phyloP scores from a whole-genome alignment of 2,329 filamentous ascomycete genomes.

The Rhynchosporium agropyri region DNA sequence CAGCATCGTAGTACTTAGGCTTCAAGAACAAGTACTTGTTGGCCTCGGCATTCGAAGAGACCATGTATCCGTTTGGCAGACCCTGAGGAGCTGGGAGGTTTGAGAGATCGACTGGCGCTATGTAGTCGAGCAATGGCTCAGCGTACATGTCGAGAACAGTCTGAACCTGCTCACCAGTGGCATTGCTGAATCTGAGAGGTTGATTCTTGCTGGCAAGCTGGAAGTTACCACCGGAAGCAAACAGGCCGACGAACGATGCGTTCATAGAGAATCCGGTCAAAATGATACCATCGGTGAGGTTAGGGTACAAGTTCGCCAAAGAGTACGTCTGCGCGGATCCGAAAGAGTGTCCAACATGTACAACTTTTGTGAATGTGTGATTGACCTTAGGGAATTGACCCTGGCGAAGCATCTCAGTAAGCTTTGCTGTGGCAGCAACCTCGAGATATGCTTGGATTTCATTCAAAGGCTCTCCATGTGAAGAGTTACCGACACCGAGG shows the following conservation, averaged over 20 bases:
- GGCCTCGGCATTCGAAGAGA: slow-evolving; percentile 48
- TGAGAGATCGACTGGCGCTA: slow-evolving; percentile 24
- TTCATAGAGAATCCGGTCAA: slow-evolving; percentile 62
- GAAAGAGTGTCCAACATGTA: slow-evolving; percentile 67
- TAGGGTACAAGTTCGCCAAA: slow-evolving; percentile 54
- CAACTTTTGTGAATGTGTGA: slow-evolving; percentile 46
- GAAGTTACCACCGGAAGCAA: slow-evolving; percentile 52
- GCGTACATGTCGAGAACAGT: slow-evolving; percentile 28
- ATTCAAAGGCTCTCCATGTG: slow-evolving; percentile 60
- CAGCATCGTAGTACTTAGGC: slow-evolving; percentile 58
- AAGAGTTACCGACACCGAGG: slow-evolving; percentile 61
- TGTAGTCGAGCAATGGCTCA: slow-evolving; percentile 21
- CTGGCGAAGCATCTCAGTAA: slow-evolving; percentile 54
- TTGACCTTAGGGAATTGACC: slow-evolving; percentile 50
- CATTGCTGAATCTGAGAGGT: slow-evolving; percentile 44
- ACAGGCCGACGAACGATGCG: slow-evolving; percentile 48
- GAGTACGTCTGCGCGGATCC: slow-evolving; percentile 61
- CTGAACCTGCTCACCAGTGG: slow-evolving; percentile 31
- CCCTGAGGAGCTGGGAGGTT: slow-evolving; percentile 37
- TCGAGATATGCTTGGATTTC: slow-evolving; percentile 62
- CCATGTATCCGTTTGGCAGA: slow-evolving; percentile 57
- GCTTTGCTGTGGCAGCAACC: slow-evolving; percentile 56
- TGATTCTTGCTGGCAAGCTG: slow-evolving; percentile 45
- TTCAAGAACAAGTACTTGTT: slow-evolving; percentile 57
- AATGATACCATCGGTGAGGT: slow-evolving; percentile 58